Evolutionary conservation across 2,329 filamentous ascomycete genomes (phyloP), one percentile per base, ranked within the genome.

Genomic region (Allantophomopsis cytisporea): DNA sequence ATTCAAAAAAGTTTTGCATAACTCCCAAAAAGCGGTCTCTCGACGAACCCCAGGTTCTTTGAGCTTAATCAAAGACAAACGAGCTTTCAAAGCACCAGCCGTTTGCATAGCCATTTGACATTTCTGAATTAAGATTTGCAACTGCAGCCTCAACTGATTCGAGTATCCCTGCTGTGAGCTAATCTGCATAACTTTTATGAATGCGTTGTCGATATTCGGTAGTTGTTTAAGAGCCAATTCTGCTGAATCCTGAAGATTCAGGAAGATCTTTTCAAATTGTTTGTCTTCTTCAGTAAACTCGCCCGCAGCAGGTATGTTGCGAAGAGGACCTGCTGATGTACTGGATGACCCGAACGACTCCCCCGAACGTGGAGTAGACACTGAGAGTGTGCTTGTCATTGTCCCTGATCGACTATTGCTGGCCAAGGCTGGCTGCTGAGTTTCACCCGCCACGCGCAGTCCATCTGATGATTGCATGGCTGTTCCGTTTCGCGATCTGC

Each of bases 261-360:
- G 55, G 61, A 84, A 94, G 16, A 95, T 85, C 44, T 69, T 75
- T 45, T 94, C 88, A 48, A 94, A 94, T 20, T 79, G 71, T 13
- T 73, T 71, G 49, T 94, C 86, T 45, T 94, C 85, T 46, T 86
- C 82, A 2, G 71, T 72, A 37, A 79, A 73, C 38, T 86, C 82
- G 8, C 64, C 69, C 17, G 59, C 64, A n/a, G 20, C 63, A 59
- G 14, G 59, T 62, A 41, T 63, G 53, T 54, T 50, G 57, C 52
- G 50, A 59, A 46, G 56, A 36, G 48, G 49, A 16, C 52, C 51
- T 37, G 45, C 43, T n/a, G 46, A 46, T 20, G 42, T 44, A 30
- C 38, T 50, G 13, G 46, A 48, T 14, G 79, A 76, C 2, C 66
- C 69, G 54, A 91, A 93, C 0, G 83, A 85, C 51, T 94, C 86